Evolutionary conservation across 2,329 filamentous ascomycete genomes (phyloP), one percentile per base, ranked within the genome.

Genomic region (Westerdykella ornata): DNA sequence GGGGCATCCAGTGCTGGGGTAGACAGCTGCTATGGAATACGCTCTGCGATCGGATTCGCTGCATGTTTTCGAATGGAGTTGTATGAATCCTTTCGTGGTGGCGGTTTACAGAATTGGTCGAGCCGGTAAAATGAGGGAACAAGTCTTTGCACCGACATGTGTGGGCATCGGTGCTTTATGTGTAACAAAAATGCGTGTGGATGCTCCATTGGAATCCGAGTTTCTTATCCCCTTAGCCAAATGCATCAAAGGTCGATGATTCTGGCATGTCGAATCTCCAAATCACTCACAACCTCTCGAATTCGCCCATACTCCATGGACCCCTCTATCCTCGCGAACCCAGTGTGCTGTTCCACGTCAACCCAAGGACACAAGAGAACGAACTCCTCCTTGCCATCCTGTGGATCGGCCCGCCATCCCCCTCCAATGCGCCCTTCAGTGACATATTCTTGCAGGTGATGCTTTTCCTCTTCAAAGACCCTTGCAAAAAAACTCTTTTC

Each of bases 331-430:
- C 59, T 45, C 5, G 50, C 56, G 51, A 70, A 71, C 0, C 41
- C 52, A 8, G 41, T 14, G 41, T 70, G 63, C 35, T 70, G 53
- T 26, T 65, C 54, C 1, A 67, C 52, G 9, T 51, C 48, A 3
- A 54, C 52, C 68, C 68, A 72, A 0, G 65, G 65, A 19, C 46
- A 63, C 14, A 72, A 61, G 1, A 71, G 32, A 2, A 73, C 63
- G 49, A 67, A 72, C 36, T 73, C 69, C 11, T 70, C 63, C 35
- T 63, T 60, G 0, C 48, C 47, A 2, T 44, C 48, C 7, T 59
- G 58, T 8, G 52, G 52, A 35, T 72, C 69, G 13, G 71, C 45
- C 22, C 68, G 57, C 66, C 65, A 72, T 0, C 68, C 68, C 11
- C 64, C 63, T 9, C 56, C 55, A 26, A 65, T 46, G 2, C 37